Conservation (phyloP, 169 alveolate species). For the Condylostoma magnum region DNA sequence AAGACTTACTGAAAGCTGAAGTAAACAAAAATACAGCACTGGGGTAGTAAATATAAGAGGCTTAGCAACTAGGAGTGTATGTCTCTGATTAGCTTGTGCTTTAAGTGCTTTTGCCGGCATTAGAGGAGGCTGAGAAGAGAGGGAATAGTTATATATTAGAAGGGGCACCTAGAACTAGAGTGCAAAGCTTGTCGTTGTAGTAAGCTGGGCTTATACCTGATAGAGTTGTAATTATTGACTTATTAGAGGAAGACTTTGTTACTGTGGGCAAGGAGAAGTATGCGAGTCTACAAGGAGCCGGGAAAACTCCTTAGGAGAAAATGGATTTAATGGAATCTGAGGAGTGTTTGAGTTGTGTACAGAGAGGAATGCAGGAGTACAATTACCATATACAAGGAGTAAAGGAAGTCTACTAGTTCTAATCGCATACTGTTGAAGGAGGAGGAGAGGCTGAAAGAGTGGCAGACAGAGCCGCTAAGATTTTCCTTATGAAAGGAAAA, state of each 20-base stretch:
- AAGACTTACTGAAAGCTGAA: conserved; percentile 63
- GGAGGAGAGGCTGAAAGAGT: conserved; percentile 41
- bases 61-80: conserved; percentile 52
- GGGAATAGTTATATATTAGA: conserved; percentile 80
- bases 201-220: conserved; percentile 82
- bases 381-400: conserved; percentile 62
- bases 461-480: conserved; percentile 55
- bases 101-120: conserved; percentile 60
- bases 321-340: too few relatives aligned
- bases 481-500: conserved; percentile 18
- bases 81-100: conserved; percentile 80
- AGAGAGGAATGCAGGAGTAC: conserved; percentile 40
- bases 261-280: conserved; percentile 28
- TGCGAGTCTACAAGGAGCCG: conserved; percentile 20
- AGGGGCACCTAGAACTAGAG: conserved; percentile 89
- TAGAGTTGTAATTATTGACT: conserved; percentile 64
- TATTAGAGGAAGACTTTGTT: conserved; percentile 47
- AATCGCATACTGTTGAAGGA: conserved; percentile 56
- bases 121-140: conserved; percentile 60
- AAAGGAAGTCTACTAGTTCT: conserved; percentile 48
- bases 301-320: conserved; percentile 20
- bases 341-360: background rate
- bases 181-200: conserved; percentile 79
- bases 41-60: conserved; percentile 61
- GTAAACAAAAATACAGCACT: conserved; percentile 64